Percentiles rank a stretch among this genome's conserved stretches.
Evolutionary conservation across 1,284 basidiomycete species (phyloP).

Genomic region (Violaceomyces palustris): DNA sequence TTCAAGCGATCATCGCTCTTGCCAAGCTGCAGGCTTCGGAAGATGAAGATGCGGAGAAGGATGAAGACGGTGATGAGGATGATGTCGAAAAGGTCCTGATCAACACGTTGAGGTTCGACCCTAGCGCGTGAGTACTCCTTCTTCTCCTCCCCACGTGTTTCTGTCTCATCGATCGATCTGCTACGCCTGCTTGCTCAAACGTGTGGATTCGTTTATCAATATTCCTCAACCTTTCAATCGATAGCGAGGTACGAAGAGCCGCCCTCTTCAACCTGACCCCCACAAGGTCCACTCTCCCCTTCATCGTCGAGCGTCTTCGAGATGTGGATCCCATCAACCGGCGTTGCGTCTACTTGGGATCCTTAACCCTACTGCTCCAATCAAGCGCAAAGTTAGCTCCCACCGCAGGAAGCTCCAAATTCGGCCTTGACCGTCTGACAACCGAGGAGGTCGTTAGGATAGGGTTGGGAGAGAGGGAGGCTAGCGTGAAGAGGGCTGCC

Average conservation of each 20-base stretch:
- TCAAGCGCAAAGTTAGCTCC: conserved; percentile 7
- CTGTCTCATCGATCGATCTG: too few relatives aligned
- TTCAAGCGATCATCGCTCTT: conserved; percentile 78
- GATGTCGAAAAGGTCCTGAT: conserved; percentile 66
- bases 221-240: neutral
- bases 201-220: neutral
- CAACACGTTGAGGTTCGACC: conserved; percentile 68
- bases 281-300: conserved; percentile 60
- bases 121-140: conserved; percentile 14
- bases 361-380: conserved; percentile 26
- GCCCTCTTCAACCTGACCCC: conserved; percentile 75
- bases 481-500: conserved; percentile 72
- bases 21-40: conserved; percentile 71
- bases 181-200: conserved; percentile 56
- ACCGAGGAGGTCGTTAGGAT: conserved; percentile 54
- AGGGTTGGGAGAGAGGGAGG: conserved; percentile 82
- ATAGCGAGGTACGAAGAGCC: conserved; percentile 87
- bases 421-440: conserved; percentile 34
- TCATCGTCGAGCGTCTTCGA: conserved; percentile 73
- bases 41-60: conserved; percentile 18
- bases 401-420: conserved; percentile 18
- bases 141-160: conserved; percentile 61
- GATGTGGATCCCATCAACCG: conserved; percentile 80
- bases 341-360: conserved; percentile 69
- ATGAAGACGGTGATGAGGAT: conserved; percentile 61